Percentiles rank a stretch among this genome's conserved stretches.
phyloP scores from a whole-genome alignment of 148 eudicot species.

The Spergularia marina region DNA sequence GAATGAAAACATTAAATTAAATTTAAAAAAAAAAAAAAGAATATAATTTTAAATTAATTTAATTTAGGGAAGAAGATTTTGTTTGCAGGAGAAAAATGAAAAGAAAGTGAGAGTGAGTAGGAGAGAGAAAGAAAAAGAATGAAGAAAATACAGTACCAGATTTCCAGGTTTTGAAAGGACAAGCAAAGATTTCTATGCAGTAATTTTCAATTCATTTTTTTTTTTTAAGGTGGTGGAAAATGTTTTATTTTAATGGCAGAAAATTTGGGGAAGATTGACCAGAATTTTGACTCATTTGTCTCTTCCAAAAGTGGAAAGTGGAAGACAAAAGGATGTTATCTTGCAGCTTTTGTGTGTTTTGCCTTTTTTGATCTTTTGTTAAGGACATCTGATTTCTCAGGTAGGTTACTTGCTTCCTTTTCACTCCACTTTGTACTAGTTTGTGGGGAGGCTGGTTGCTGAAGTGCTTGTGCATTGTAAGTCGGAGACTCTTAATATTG shows the following conservation, averaged over 20 bases:
- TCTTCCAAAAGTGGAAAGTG: conserved; percentile 1
- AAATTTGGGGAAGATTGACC: neutral
- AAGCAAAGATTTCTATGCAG: neutral
- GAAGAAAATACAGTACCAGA: neutral
- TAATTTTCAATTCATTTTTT: neutral
- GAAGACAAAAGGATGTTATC: neutral
- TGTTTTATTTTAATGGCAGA: neutral
- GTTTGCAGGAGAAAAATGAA: conserved; percentile 22
- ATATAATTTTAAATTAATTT: neutral
- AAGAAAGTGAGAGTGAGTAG: neutral
- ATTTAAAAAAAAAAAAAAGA: neutral
- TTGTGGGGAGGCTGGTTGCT: too few species aligned
- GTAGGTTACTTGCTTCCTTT: too few species aligned
- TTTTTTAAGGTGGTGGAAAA: neutral
- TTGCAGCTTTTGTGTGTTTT: too few species aligned
- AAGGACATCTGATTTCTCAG: too few species aligned
- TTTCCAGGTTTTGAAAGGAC: conserved; percentile 23
- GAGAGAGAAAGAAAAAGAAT: neutral
- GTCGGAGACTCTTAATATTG: too few species aligned
- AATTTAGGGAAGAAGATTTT: conserved; percentile 14
- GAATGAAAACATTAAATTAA: neutral
- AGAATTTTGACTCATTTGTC: conserved; percentile 19
- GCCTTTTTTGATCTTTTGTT: too few species aligned
- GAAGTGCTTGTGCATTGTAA: too few species aligned
- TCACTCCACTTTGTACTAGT: too few species aligned